Base-by-base conservation (phyloP, 1,284 basidiomycete genomes). In the Ceratobasidium sp. region DNA sequence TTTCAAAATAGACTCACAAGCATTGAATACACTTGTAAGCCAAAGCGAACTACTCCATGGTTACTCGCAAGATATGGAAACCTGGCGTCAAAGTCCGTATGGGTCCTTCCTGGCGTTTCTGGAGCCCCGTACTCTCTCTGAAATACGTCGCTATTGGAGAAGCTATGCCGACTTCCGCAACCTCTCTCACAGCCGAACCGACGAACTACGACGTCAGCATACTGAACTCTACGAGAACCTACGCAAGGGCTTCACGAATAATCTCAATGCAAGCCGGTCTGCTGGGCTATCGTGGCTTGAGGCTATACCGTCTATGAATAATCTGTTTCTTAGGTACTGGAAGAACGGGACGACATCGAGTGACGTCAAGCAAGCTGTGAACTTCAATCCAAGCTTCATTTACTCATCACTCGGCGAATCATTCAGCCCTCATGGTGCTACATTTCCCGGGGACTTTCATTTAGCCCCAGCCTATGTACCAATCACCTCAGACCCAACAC, bases 1-100 rank as follows among this genome's bases (percentile, higher is more conserved):
- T n/a, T n/a, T n/a, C 60, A 64, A 75, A 26, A 75, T 75, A 60
- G 39, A 75, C 46, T 26, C 44, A 26, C 9, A 55, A 40, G 39
- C 61, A n/a, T 10, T 56, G 28, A 9, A 39, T 2, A n/a, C 49
- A 9, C 60, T 64, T 13, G 13, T n/a, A 1, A 12, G 5, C 18
- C 46, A 64, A 1, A 55, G 72, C 46, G 13, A 53, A 33, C 60
- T 3, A 53, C 60, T 64, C 18, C 42, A 42, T n/a, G 49, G 39
- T 5, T 7, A 28, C 23, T 40, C 61, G 4, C 10, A 75, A 15
- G 1, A 20, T 15, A 64, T 55, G 2, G 44, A 63, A 3, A 3
- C 26, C 2, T 75, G 72, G 72, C 15, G 10, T 3, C 6, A 18
- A 10, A 53, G 26, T 10, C 9, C 20, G 6, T 64, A 39, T 40